Evolutionary conservation across 2,329 filamentous ascomycete genomes (phyloP).

Genomic region (Fusarium sp.): DNA sequence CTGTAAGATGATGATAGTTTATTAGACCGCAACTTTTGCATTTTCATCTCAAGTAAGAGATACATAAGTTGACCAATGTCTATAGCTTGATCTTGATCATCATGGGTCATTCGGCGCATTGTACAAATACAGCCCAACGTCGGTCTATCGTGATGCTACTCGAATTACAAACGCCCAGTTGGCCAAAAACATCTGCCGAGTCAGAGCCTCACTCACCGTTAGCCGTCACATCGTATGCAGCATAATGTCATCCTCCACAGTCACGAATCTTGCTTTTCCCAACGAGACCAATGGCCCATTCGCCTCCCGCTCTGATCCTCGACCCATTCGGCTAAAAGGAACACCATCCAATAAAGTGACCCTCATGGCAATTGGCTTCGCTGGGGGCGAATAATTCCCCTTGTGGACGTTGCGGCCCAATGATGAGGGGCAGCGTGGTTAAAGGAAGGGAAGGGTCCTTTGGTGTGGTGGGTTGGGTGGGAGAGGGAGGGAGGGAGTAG

Average conservation of each 20-base stretch:
- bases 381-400: constrained; percentile 8
- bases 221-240: constrained; percentile 18
- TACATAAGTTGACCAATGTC: not conserved
- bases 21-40: not conserved
- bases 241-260: constrained; percentile 20
- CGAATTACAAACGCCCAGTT: constrained; percentile 1
- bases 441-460: constrained; percentile 5
- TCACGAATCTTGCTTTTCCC: constrained; percentile 5
- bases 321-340: constrained; percentile 1
- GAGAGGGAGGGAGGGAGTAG: constrained; percentile 15
- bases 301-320: constrained; percentile 17
- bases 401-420: constrained; percentile 40
- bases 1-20: not conserved
- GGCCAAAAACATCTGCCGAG: constrained; percentile 23
- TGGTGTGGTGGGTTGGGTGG: constrained; percentile 39
- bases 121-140: constrained; percentile 1
- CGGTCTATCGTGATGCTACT: not conserved
- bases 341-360: not conserved
- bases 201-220: constrained; percentile 14
- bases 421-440: constrained; percentile 23
- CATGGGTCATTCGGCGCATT: not conserved
- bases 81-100: not conserved
- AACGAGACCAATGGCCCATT: not conserved
- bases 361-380: not conserved
- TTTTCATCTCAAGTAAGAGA: not conserved